Evolutionary conservation across 257 asterid species (phyloP).

Genomic region (Solanum chmielewskii): DNA sequence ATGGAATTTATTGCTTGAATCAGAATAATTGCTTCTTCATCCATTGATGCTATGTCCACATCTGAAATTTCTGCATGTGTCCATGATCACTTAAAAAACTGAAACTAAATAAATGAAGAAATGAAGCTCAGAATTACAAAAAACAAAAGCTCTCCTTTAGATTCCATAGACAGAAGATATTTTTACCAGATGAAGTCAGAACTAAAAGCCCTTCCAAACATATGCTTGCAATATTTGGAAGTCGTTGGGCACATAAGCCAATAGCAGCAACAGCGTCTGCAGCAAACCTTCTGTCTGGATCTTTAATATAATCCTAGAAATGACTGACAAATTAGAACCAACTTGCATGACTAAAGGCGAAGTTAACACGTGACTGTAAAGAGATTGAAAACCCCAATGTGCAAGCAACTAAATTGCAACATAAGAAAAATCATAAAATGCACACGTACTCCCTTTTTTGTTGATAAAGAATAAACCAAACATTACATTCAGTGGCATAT

Average conservation of each 20-base stretch:
- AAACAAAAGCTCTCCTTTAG: slow-evolving; percentile 1
- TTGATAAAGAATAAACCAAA: not conserved
- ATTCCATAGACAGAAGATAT: slow-evolving; percentile 6
- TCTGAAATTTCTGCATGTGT: slow-evolving; percentile 45
- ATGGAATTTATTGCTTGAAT: slow-evolving; percentile 80
- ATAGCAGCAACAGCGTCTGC: slow-evolving; percentile 93
- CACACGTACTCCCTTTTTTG: not conserved
- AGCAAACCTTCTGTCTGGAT: slow-evolving; percentile 88
- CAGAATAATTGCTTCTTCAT: slow-evolving; percentile 62
- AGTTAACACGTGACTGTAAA: not conserved
- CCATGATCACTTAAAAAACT: slow-evolving; percentile 5
- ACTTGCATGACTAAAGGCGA: slow-evolving; percentile 12
- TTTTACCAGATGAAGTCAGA: slow-evolving; percentile 59
- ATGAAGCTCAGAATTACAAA: not conserved
- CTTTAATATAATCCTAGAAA: slow-evolving; percentile 84
- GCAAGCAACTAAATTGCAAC: not conserved
- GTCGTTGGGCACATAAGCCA: slow-evolving; percentile 73
- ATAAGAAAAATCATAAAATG: not conserved
- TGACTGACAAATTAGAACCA: slow-evolving; percentile 3
- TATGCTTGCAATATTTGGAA: slow-evolving; percentile 53
- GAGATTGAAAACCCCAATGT: not conserved
- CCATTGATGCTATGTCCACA: slow-evolving; percentile 29
- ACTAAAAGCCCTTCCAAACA: slow-evolving; percentile 80
- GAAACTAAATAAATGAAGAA: not conserved
- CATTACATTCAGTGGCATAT: not conserved